A percentile compares a stretch with the other conserved stretches of the same genome.
These are phyloP conservation scores for Vaccinium corymbosum DNA, from an alignment of 148 eudicot species.

Conservation along the genomic window DNA sequence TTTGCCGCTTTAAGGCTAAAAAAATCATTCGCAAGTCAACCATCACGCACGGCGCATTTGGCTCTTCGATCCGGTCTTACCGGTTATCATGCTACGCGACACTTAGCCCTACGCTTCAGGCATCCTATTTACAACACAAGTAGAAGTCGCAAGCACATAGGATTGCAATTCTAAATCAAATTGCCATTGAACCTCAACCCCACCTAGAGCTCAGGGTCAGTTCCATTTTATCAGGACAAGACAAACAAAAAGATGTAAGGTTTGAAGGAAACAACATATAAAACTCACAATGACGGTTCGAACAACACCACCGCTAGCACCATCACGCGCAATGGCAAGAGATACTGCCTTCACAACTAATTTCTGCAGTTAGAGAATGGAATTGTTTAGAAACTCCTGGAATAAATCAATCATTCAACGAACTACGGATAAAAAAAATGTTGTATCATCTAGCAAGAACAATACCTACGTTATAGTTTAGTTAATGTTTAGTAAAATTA, in stretches of 20 bases:
- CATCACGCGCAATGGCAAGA: constrained; percentile 98
- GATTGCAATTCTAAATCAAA: not conserved
- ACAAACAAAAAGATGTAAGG: not conserved
- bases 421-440: not conserved
- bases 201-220: not conserved
- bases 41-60: too few species aligned
- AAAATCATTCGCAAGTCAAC: too few species aligned
- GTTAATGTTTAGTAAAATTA: not conserved
- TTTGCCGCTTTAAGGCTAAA: too few species aligned
- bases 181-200: not conserved
- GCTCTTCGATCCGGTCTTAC: too few species aligned
- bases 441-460: not conserved
- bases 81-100: too few species aligned
- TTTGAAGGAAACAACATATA: not conserved
- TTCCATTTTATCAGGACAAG: not conserved
- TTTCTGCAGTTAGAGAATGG: constrained; percentile 39
- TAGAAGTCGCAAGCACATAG: too few species aligned
- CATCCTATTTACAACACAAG: too few species aligned
- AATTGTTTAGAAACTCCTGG: not conserved
- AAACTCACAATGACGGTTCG: constrained; percentile 81
- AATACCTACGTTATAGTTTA: not conserved
- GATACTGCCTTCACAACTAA: constrained; percentile 92
- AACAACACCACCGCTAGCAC: constrained; percentile 97
- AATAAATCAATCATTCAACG: not conserved
- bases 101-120: too few species aligned